These are phyloP conservation scores for Boehmeria nivea DNA, from an alignment of 306 rosid species.

Conservation along the genomic window DNA sequence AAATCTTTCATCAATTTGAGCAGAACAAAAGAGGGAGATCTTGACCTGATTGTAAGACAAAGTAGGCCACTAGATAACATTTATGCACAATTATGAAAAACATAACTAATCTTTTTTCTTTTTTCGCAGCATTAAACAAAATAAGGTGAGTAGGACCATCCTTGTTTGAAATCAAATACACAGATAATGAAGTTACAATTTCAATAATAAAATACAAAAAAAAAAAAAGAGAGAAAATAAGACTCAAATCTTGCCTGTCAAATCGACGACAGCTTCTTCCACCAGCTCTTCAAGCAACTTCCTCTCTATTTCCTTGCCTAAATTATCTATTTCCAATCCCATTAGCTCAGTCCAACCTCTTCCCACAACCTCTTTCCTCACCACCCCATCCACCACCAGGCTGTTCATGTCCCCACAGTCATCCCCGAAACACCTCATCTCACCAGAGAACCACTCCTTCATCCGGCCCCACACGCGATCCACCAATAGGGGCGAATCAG, in stretches of 20 bases:
- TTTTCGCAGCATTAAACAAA: conserved; percentile 37
- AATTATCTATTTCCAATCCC: conserved; percentile 54
- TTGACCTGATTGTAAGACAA: neutral
- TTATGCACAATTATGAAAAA: conserved; percentile 6
- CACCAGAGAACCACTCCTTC: conserved; percentile 61
- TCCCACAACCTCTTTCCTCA: conserved; percentile 63
- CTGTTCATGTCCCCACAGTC: conserved; percentile 59
- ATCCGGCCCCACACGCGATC: conserved; percentile 64
- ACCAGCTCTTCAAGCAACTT: conserved; percentile 69
- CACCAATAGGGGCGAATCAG: conserved; percentile 34
- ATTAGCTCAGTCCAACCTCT: conserved; percentile 60
- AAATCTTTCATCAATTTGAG: neutral
- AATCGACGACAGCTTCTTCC: conserved; percentile 61
- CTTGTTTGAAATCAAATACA: conserved; percentile 38
- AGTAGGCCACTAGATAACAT: neutral
- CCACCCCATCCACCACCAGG: conserved; percentile 68
- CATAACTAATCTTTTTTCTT: neutral
- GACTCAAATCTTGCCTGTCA: conserved; percentile 36
- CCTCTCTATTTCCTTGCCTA: conserved; percentile 64
- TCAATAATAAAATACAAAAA: conserved; percentile 5
- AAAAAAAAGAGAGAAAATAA: neutral
- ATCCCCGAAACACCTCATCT: conserved; percentile 41
- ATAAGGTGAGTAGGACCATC: conserved; percentile 33
- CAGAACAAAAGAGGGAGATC: neutral
- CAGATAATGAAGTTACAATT: conserved; percentile 35